Evolutionary conservation across 2,329 filamentous ascomycete species (phyloP), one percentile per base, ranked within the genome.

Genomic region (Sarocladium strictum): DNA sequence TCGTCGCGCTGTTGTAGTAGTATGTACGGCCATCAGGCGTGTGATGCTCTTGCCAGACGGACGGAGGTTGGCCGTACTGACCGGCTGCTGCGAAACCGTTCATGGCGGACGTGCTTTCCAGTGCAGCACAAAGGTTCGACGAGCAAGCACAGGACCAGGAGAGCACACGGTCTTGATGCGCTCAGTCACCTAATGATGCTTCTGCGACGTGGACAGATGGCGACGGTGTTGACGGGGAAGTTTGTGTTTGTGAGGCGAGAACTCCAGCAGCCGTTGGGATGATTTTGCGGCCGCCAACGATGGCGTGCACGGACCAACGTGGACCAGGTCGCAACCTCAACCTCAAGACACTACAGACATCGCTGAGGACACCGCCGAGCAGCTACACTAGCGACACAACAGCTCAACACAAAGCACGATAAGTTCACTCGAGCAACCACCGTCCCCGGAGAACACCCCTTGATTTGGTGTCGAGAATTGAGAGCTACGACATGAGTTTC

Each of bases 1-100:
- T 95, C 15, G 91, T 96, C 58, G 83, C 73, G 12, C 84, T 74
- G 68, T 99, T 96, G 77, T 92, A 96, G 70, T 95, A 99, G 71
- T 99, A 99, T 47, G 84, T 78, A 61, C 89, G 84, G 60, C 92
- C 93, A 65, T 96, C 91, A 2, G 85, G 75, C 61, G 87, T 89
- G 62, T 85, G 86, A 62, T 89, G 86, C 69, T 94, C 89, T 69
- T 89, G 85, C 92, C 92, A 97, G 41, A 81, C 67, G 55, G 76
- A 71, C 53, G 79, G 75, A 58, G 77, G 74, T 65, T 79, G 74
- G 62, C 74, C 73, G 59, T 68, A 75, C 54, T 72, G 70, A 62
- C 72, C 74, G 55, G 50, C 17, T 29, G 32, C 32, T 27, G 73
- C 73, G 61, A 73, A 73, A 57, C 78, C 81, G 68, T 82, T 87